phyloP scores from a whole-genome alignment of 352 stramenopile genomes.

The Phytophthora hybrid region DNA sequence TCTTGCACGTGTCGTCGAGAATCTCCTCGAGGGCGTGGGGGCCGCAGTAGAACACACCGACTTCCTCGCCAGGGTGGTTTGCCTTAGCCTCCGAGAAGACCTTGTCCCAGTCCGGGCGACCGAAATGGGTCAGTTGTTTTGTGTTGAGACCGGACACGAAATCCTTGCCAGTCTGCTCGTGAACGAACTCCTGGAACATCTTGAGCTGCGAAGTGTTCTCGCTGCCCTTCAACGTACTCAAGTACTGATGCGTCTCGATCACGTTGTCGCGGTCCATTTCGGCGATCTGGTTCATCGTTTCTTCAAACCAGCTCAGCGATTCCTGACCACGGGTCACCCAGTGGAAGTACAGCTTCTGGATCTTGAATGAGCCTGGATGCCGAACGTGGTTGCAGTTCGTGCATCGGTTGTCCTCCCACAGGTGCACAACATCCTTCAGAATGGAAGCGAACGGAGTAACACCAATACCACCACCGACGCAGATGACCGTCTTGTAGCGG shows the following conservation, averaged over 20 bases:
- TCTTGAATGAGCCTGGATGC: conserved; percentile 74
- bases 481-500: conserved; percentile 81
- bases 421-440: conserved; percentile 77
- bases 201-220: conserved; percentile 80
- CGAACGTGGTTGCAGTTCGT: conserved; percentile 77
- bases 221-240: conserved; percentile 81
- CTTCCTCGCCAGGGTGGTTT: conserved; percentile 70
- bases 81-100: conserved; percentile 64
- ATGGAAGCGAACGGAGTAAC: conserved; percentile 88
- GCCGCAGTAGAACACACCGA: conserved; percentile 91
- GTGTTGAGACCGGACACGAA: conserved; percentile 81
- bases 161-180: conserved; percentile 78
- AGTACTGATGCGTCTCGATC: conserved; percentile 86
- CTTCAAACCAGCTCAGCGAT: conserved; percentile 85
- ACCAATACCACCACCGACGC: conserved; percentile 78
- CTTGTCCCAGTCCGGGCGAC: conserved; percentile 86
- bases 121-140: conserved; percentile 89
- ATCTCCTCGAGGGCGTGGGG: conserved; percentile 83
- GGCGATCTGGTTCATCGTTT: conserved; percentile 88
- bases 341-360: conserved; percentile 90
- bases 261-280: conserved; percentile 80
- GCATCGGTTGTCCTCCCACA: conserved; percentile 82
- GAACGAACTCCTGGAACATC: conserved; percentile 89
- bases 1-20: conserved; percentile 71
- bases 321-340: conserved; percentile 86